A percentile compares a stretch with the other conserved stretches of the same genome.
phyloP scores from a whole-genome alignment of 768 basidiomycete genomes.

The Termitomyces sp. region DNA sequence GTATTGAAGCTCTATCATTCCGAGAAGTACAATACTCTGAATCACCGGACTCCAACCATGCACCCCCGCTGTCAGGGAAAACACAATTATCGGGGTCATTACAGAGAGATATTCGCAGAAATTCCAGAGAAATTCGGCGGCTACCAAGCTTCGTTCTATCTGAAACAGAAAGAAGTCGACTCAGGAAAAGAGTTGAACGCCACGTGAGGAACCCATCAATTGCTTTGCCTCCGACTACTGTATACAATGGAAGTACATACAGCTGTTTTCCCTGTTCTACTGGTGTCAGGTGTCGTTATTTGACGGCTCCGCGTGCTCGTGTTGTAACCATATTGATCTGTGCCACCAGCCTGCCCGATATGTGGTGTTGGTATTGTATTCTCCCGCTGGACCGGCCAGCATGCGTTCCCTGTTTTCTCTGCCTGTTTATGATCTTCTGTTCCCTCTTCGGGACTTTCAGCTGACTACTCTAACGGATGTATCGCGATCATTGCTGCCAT shows the following conservation, averaged over 20 bases:
- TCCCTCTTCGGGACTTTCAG: neutral
- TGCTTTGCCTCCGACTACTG: neutral
- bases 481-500: neutral
- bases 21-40: neutral
- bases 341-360: slow-evolving; percentile 4
- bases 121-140: neutral
- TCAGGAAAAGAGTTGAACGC: neutral
- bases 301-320: slow-evolving; percentile 7
- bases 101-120: neutral
- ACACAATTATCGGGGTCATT: neutral
- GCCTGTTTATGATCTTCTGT: neutral
- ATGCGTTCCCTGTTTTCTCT: slow-evolving; percentile 2
- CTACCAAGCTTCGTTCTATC: neutral
- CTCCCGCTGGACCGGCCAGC: slow-evolving; percentile 4
- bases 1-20: neutral
- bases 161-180: neutral
- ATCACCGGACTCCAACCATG: neutral
- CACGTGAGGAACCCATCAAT: neutral
- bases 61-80: neutral
- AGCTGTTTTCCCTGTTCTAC: neutral
- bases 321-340: neutral
- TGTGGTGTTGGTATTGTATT: slow-evolving; percentile 6
- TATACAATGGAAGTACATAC: neutral
- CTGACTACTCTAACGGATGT: neutral
- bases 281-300: slow-evolving; percentile 3